phyloP scores from a whole-genome alignment of 148 eudicot genomes.

The Rhododendron griersonianum region DNA sequence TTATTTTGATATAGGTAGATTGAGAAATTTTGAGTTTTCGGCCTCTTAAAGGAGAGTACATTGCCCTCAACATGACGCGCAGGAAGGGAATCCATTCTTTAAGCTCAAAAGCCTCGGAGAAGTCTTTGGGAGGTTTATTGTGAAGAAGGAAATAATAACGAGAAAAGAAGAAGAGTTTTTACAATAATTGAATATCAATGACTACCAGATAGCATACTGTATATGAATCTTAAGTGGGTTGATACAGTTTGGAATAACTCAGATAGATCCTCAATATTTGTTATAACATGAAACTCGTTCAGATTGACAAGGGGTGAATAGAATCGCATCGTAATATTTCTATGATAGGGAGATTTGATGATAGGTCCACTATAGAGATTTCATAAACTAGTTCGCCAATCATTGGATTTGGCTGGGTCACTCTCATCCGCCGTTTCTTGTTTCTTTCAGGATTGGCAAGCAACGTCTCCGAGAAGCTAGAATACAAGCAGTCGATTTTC shows the following conservation, averaged over 20 bases:
- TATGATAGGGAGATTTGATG: too few species aligned
- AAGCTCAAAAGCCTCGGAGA: background rate
- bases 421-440: background rate
- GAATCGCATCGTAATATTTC: background rate
- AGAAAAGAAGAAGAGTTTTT: background rate
- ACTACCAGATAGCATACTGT: background rate
- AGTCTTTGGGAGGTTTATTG: background rate
- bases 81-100: background rate
- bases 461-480: conserved; percentile 80
- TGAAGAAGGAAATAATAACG: background rate
- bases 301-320: background rate
- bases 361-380: too few species aligned
- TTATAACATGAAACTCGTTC: background rate
- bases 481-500: conserved; percentile 79
- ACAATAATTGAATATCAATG: background rate
- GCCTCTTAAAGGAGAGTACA: background rate
- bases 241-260: background rate
- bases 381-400: background rate
- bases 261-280: background rate
- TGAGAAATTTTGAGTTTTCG: background rate
- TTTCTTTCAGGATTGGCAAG: conserved; percentile 61
- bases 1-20: background rate
- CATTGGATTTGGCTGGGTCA: background rate
- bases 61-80: background rate
- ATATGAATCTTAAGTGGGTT: background rate